Base-by-base conservation (phyloP, 2,329 filamentous ascomycete species). In the Fonsecaea pedrosoi region DNA sequence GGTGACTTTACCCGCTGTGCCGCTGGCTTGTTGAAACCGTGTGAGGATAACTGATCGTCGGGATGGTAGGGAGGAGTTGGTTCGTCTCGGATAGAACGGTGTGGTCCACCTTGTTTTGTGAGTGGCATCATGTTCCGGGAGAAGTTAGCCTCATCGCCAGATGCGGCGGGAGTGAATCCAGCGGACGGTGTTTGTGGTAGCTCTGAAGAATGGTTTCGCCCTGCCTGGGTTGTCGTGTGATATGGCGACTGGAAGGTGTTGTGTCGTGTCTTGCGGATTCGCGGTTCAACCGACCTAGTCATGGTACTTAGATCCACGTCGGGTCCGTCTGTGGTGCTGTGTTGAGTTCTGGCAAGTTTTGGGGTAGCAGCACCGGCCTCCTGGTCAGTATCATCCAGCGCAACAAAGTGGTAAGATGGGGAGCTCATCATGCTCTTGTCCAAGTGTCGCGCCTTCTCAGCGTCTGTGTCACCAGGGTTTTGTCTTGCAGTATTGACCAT, bases 391-490 rank as follows among this genome's bases (percentile, higher is more conserved):
- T 50, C 21, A 18, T 30, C 4, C 45, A 4, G 9, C 4, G 45
- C 3, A 18, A 30, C 45, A 18, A 13, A 60, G 10, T 9, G 57
- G n/a, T 60, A 60, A 35, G 57, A 50, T 13, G 57, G 57, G 15
- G 57, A 53, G 18, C n/a, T 50, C 40, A 45, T 53, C 37, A 60
- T 60, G 57, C 25, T 37, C 32, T 60, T 25, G 21, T 60, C 40
- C 40, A 50, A 13, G 12, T 15, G 18, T 21, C 13, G 6, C n/a
- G 40, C 30, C 56, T 45, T 25, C 34, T 37, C 18, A 45, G 30
- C 8, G 13, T 30, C 45, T 13, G 9, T 30, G 18, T 30, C 45
- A 8, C 12, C 21, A 10, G 12, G 12, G 4, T 25, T 21, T 30
- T 12, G 18, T 50, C 45, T 21, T 18, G 30, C 40, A 10, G 4